phyloP scores from a whole-genome alignment of 331 rosid genomes.

The Cydonia oblonga region DNA sequence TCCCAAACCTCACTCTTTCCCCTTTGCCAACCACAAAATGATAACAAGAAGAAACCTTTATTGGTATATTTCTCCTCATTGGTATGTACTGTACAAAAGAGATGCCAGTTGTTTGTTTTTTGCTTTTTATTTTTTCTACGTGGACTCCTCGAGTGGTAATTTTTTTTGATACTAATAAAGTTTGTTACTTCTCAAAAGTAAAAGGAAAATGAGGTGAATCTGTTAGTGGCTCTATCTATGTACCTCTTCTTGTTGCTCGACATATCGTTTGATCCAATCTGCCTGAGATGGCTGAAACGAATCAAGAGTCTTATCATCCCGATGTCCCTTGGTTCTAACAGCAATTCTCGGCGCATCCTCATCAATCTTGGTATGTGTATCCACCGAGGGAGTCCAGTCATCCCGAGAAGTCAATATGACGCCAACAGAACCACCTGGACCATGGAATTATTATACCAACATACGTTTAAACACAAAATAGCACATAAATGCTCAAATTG shows the following conservation, averaged over 20 bases:
- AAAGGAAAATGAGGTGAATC: neutral
- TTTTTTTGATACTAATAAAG: neutral
- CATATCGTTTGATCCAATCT: conserved; percentile 81
- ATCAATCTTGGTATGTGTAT: conserved; percentile 22
- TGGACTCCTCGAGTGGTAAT: neutral
- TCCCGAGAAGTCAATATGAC: conserved; percentile 52
- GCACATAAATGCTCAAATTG: neutral
- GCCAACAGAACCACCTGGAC: conserved; percentile 66
- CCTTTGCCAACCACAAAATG: too few relatives aligned
- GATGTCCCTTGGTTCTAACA: conserved; percentile 43
- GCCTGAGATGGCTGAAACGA: conserved; percentile 68
- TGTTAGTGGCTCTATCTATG: conserved; percentile 1
- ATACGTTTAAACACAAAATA: neutral
- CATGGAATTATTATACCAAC: neutral
- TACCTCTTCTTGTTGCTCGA: conserved; percentile 80
- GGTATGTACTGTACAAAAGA: too few relatives aligned
- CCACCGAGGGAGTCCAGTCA: conserved; percentile 29
- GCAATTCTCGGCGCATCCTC: conserved; percentile 42
- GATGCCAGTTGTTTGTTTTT: neutral
- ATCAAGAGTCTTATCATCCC: conserved; percentile 50
- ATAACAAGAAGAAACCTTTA: too few relatives aligned
- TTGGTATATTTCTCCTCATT: too few relatives aligned
- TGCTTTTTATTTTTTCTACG: neutral
- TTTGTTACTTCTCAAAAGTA: neutral
- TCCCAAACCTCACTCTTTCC: too few relatives aligned